Percentiles rank a stretch among this genome's conserved stretches.
phyloP scores from a whole-genome alignment of 1,139 yeast species.

The Kurtzmaniella natalensis region DNA sequence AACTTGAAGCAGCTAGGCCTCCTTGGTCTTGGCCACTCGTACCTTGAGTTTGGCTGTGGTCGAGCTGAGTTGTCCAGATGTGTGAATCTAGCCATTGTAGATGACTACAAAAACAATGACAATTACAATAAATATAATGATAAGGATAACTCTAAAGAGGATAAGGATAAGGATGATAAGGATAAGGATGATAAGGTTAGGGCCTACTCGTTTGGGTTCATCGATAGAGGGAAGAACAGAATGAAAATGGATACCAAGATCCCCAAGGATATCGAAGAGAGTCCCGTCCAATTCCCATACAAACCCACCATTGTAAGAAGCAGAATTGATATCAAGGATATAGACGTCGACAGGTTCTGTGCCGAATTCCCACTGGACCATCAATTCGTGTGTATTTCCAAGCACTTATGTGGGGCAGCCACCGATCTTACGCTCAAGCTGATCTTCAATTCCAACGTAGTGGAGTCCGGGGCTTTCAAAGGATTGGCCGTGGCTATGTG shows the following conservation, averaged over 20 bases:
- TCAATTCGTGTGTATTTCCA: slow-evolving; percentile 60
- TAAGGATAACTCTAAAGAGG: background rate
- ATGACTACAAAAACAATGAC: slow-evolving; percentile 17
- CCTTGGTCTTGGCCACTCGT: slow-evolving; percentile 33
- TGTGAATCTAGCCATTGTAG: slow-evolving; percentile 45
- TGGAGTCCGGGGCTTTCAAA: slow-evolving; percentile 20
- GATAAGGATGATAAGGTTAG: slow-evolving; percentile 1
- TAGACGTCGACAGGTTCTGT: slow-evolving; percentile 48
- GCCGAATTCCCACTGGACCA: slow-evolving; percentile 16
- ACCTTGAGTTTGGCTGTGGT: slow-evolving; percentile 88
- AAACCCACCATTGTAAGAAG: slow-evolving; percentile 46
- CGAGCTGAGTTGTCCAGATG: slow-evolving; percentile 78
- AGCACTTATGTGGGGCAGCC: slow-evolving; percentile 91
- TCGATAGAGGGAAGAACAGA: slow-evolving; percentile 76
- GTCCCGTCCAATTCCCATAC: slow-evolving; percentile 8
- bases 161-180: background rate
- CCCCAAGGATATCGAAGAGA: slow-evolving; percentile 42
- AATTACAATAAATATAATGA: background rate
- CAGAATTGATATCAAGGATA: slow-evolving; percentile 76
- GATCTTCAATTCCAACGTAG: slow-evolving; percentile 41
- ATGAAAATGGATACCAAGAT: slow-evolving; percentile 76
- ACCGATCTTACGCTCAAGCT: slow-evolving; percentile 80
- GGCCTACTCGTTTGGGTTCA: slow-evolving; percentile 49
- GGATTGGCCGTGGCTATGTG: slow-evolving; percentile 89
- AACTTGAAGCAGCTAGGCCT: slow-evolving; percentile 48